phyloP scores from a whole-genome alignment of 805 yeast genomes.

The Cephaloascus albidus region DNA sequence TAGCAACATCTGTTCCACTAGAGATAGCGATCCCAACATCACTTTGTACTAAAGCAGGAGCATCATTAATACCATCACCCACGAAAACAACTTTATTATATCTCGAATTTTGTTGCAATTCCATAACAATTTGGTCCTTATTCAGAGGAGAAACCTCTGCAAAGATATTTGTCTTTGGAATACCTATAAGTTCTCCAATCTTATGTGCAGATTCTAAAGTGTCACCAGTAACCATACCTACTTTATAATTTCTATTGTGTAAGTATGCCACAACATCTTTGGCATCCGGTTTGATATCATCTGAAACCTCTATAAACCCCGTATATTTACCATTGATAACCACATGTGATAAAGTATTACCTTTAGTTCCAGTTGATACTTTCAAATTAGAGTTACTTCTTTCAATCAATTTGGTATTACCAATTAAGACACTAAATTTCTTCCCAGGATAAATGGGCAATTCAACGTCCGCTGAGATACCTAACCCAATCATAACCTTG shows the following conservation, averaged over 20 bases:
- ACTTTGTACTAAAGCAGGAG: conserved; percentile 87
- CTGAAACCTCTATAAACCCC: conserved; percentile 64
- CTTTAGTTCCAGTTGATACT: conserved; percentile 9
- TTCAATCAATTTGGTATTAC: conserved; percentile 37
- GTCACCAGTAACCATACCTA: conserved; percentile 92
- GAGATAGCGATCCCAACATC: conserved; percentile 88
- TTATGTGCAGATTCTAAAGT: conserved; percentile 47
- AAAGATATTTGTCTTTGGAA: conserved; percentile 54
- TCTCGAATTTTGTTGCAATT: conserved; percentile 38
- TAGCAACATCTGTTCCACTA: conserved; percentile 91
- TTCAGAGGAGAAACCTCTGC: conserved; percentile 72
- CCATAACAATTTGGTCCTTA: conserved; percentile 58
- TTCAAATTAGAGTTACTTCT: conserved; percentile 12
- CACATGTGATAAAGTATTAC: conserved; percentile 44
- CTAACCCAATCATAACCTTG: conserved; percentile 32
- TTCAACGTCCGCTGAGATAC: conserved; percentile 30
- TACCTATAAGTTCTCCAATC: conserved; percentile 61
- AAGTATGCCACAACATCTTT: conserved; percentile 49
- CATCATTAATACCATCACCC: conserved; percentile 98
- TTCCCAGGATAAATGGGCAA: conserved; percentile 9
- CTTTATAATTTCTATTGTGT: conserved; percentile 38
- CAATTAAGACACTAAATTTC: conserved; percentile 34
- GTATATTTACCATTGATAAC: conserved; percentile 45
- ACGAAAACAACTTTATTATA: conserved; percentile 60
- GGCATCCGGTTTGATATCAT: conserved; percentile 61